Evolutionary conservation across 345 rosid genomes (phyloP).

Genomic region (Capsella bursapastoris): DNA sequence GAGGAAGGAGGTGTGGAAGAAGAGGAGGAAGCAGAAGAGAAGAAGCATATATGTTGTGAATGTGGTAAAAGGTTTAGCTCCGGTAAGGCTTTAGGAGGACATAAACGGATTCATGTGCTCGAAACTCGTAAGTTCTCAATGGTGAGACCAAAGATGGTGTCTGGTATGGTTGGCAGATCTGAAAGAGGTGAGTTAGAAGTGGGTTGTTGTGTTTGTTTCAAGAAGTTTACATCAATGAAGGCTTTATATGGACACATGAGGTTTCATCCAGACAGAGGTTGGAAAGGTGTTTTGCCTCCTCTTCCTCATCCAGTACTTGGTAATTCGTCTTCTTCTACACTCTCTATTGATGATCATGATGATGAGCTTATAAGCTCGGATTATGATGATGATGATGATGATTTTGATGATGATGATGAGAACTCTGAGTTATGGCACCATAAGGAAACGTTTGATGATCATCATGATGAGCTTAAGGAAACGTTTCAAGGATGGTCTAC

Average conservation of each 20-base stretch:
- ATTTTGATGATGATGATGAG: slow-evolving; percentile 27
- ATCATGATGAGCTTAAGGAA: slow-evolving; percentile 38
- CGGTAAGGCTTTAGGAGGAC: slow-evolving; percentile 62
- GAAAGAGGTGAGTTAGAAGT: slow-evolving; percentile 18
- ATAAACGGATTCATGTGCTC: slow-evolving; percentile 51
- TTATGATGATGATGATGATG: slow-evolving; percentile 32
- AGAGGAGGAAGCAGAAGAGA: slow-evolving; percentile 25
- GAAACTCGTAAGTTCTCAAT: slow-evolving; percentile 22
- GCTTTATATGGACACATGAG: slow-evolving; percentile 66
- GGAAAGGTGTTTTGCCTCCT: slow-evolving; percentile 57
- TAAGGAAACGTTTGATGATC: slow-evolving; percentile 10
- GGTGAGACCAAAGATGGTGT: slow-evolving; percentile 36
- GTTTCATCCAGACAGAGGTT: slow-evolving; percentile 57
- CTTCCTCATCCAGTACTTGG: slow-evolving; percentile 13
- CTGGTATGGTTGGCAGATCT: slow-evolving; percentile 45
- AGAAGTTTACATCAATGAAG: slow-evolving; percentile 51
- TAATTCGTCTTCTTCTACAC: slow-evolving; percentile 43
- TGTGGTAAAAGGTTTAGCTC: slow-evolving; percentile 54
- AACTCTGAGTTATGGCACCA: slow-evolving; percentile 28
- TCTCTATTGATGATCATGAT: slow-evolving; percentile 43
- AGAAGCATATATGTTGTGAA: slow-evolving; percentile 40
- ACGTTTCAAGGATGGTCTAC: slow-evolving; percentile 46
- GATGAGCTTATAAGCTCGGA: slow-evolving; percentile 35
- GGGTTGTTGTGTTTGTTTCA: slow-evolving; percentile 48
- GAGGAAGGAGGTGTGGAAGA: slow-evolving; percentile 21